Evolutionary conservation across 2,329 filamentous ascomycete species (phyloP), one percentile per base, ranked within the genome.

Genomic region (Fusarium musae): DNA sequence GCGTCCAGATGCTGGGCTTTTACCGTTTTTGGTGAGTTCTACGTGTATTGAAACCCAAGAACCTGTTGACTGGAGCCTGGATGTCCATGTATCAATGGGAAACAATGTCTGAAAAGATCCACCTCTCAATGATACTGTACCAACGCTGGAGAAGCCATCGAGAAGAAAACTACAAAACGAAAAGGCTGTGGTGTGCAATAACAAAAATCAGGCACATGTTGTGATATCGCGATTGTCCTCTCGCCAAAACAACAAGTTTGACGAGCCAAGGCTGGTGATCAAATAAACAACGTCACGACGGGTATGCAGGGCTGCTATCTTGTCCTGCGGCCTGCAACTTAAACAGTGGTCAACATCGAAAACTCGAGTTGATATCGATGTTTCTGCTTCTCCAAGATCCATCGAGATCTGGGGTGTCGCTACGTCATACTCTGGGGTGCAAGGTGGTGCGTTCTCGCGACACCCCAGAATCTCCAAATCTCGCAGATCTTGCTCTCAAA

Each of bases 351-450:
- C 46, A 40, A 66, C 36, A 54, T 73, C 59, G 60, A 56, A 54
- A 63, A 47, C 39, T 67, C 61, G 36, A 68, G 63, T 57, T 70
- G 64, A 66, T 61, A 62, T 70, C 56, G 42, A 69, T 52, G 44
- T 50, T 52, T 66, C 23, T 49, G 36, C 23, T 59, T 47, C 46
- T 62, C 42, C 26, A 63, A 49, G 49, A 57, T 36, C 60, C 69
- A 76, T 76, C 72, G 66, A 76, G 74, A 76, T 76, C 72, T 47
- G 57, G 60, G 66, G 63, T 69, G 40, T 15, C 47, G 47, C 72
- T 75, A 76, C 74, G 74, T 76, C 74, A 76, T 76, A 69, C 54
- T 72, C 74, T 46, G 72, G 74, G 74, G 74, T 59, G 64, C 19
- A 34, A 66, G 64, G 59, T 50, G 50, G 61, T 50, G 39, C 13